Percentiles rank a stretch among this genome's conserved stretches.
These are phyloP conservation scores for Rhodotorula glutinis DNA, from an alignment of 1,284 basidiomycete species.

Conservation along the genomic window DNA sequence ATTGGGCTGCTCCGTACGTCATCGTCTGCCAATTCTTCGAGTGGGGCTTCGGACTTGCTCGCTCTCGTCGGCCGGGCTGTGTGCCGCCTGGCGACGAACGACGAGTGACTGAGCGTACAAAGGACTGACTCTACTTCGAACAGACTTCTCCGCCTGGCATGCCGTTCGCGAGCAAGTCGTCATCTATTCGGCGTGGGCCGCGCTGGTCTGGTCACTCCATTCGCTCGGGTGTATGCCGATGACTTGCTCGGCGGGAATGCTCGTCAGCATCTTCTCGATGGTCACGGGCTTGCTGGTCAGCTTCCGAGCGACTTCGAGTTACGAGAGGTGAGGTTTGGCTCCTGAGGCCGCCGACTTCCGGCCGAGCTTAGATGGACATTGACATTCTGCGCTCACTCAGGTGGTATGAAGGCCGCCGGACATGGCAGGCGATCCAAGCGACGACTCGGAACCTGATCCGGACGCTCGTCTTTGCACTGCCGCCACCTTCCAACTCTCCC, in stretches of 20 bases:
- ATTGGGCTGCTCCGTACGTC: slow-evolving; percentile 24
- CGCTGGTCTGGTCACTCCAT: slow-evolving; percentile 15
- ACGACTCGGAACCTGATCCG: slow-evolving; percentile 32
- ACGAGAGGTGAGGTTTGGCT: slow-evolving; percentile 28
- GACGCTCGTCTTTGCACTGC: slow-evolving; percentile 22
- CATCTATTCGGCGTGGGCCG: slow-evolving; percentile 23
- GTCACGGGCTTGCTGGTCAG: slow-evolving; percentile 25
- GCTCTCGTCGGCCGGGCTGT: too few relatives aligned
- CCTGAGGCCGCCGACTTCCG: not conserved
- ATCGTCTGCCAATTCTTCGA: too few relatives aligned
- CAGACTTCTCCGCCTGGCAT: slow-evolving; percentile 29
- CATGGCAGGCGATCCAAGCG: slow-evolving; percentile 22
- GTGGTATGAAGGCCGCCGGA: slow-evolving; percentile 35
- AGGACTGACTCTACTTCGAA: too few relatives aligned
- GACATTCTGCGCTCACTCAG: not conserved
- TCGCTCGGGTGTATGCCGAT: not conserved
- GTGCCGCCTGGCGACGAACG: too few relatives aligned
- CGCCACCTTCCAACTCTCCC: slow-evolving; percentile 7
- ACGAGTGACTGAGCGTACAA: too few relatives aligned
- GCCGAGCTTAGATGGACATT: too few relatives aligned
- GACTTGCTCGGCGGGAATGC: slow-evolving; percentile 3
- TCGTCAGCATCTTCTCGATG: slow-evolving; percentile 20
- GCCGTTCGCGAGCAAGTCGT: not conserved
- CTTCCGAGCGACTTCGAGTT: slow-evolving; percentile 19
- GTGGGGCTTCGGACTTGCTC: not conserved